phyloP scores from a whole-genome alignment of 495 filamentous ascomycete genomes.

The Coniosporium apollinis region DNA sequence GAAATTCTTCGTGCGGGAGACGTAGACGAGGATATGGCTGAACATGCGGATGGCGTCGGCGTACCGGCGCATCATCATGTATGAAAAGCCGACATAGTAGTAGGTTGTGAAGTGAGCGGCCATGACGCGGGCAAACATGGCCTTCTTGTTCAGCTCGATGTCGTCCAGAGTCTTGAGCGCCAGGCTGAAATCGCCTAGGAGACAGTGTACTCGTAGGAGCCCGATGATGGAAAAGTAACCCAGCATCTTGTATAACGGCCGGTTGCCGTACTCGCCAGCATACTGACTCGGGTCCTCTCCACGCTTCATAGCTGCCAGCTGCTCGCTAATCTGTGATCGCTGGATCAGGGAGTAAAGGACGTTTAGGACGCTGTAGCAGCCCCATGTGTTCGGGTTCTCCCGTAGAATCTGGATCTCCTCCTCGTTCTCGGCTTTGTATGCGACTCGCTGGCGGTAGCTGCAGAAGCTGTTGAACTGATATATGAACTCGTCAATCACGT shows the following conservation, averaged over 20 bases:
- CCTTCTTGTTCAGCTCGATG: constrained; percentile 99
- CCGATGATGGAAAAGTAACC: constrained; percentile 99
- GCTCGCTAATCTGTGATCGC: constrained; percentile 91
- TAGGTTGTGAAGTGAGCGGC: constrained; percentile 99
- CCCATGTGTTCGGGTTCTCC: constrained; percentile 97
- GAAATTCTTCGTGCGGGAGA: constrained; percentile 98
- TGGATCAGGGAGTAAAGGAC: constrained; percentile 98
- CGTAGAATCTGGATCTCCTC: constrained; percentile 82
- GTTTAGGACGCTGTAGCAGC: constrained; percentile 98
- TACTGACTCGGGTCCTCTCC: constrained; percentile 70
- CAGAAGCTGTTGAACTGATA: constrained; percentile 99
- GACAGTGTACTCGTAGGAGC: constrained; percentile 84
- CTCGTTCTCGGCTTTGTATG: constrained; percentile 65
- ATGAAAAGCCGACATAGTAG: constrained; percentile 99
- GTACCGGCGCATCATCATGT: constrained; percentile 99
- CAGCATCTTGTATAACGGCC: constrained; percentile 91
- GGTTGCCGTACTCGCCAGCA: constrained; percentile 85
- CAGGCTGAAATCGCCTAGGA: constrained; percentile 94
- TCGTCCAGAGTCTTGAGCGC: constrained; percentile 97
- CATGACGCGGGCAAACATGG: constrained; percentile 99
- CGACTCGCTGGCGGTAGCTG: constrained; percentile 80
- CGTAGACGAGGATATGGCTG: constrained; percentile 98
- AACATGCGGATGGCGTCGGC: constrained; percentile 98
- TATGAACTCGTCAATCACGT: constrained; percentile 99
- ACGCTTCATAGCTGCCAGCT: constrained; percentile 84